These are phyloP conservation scores for Lactifluus echinatus DNA, from an alignment of 768 basidiomycete species.

Conservation along the genomic window DNA sequence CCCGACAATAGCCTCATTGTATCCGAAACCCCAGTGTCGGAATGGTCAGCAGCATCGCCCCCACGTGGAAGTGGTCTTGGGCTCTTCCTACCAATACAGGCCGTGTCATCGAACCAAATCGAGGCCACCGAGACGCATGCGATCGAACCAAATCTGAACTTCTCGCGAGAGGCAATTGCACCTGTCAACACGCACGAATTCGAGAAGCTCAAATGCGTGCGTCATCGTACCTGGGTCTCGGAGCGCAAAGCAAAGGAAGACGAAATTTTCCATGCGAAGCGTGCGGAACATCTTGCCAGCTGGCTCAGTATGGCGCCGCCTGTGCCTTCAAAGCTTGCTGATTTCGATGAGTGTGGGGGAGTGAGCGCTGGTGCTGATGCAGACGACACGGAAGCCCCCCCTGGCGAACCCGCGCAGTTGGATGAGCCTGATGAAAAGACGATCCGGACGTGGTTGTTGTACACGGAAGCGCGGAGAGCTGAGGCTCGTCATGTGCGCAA, in stretches of 20 bases:
- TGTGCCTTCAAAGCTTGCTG: conserved; percentile 18
- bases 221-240: conserved; percentile 14
- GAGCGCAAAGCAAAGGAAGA: conserved; percentile 21
- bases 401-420: conserved; percentile 27
- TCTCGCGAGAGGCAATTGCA: conserved; percentile 3
- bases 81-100: conserved; percentile 18
- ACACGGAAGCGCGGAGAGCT: conserved; percentile 24
- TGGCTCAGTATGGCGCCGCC: conserved; percentile 16
- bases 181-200: conserved; percentile 14
- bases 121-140: conserved; percentile 6
- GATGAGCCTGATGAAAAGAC: conserved; percentile 17
- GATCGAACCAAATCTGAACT: conserved; percentile 18
- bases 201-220: conserved; percentile 14
- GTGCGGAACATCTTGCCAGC: conserved; percentile 14
- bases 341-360: conserved; percentile 25
- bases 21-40: conserved; percentile 8
- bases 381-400: conserved; percentile 31
- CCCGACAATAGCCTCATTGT: conserved; percentile 29
- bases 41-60: conserved; percentile 9
- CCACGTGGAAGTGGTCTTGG: conserved; percentile 14
- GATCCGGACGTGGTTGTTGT: conserved; percentile 27
- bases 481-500: conserved; percentile 40
- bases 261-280: conserved; percentile 12
- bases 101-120: conserved; percentile 14
- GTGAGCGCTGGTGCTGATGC: conserved; percentile 26